These are phyloP conservation scores for Poa pratensis DNA, from an alignment of 176 grass and related monocot genomes.

Conservation along the genomic window DNA sequence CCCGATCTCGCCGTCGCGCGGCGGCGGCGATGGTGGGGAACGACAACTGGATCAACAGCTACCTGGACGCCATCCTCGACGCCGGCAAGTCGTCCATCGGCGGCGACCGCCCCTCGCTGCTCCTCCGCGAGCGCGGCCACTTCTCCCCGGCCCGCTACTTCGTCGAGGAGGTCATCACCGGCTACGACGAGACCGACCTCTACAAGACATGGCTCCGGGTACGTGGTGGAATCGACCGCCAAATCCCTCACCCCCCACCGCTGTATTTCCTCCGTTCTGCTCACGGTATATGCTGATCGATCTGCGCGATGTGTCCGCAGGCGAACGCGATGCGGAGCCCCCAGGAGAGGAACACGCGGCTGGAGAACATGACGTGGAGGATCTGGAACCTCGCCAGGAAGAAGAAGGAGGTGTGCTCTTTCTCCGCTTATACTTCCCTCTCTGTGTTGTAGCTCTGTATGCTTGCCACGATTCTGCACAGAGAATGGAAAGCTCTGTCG, in stretches of 20 bases:
- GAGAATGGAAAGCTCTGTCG: background rate
- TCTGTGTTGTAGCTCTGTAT: background rate
- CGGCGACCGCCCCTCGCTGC: conserved; percentile 67
- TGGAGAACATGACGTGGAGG: conserved; percentile 99
- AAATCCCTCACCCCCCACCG: background rate
- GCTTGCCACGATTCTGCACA: background rate
- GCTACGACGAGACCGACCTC: conserved; percentile 81
- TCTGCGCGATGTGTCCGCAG: conserved; percentile 44
- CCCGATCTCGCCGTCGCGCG: conserved; percentile 45
- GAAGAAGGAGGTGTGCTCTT: conserved; percentile 83
- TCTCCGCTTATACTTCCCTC: background rate
- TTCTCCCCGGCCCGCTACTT: conserved; percentile 83
- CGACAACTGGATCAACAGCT: conserved; percentile 84
- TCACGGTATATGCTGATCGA: conserved; percentile 27
- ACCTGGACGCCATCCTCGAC: conserved; percentile 76
- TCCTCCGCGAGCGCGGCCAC: conserved; percentile 75
- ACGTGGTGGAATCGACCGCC: background rate
- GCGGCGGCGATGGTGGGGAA: conserved; percentile 65
- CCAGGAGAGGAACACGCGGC: conserved; percentile 98
- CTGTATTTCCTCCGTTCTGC: background rate
- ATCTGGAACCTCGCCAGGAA: conserved; percentile 99
- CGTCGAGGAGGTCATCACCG: conserved; percentile 90
- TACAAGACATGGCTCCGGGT: conserved; percentile 89
- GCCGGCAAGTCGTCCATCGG: conserved; percentile 59
- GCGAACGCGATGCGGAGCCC: conserved; percentile 96